Conservation (phyloP, 1,139 yeast species). For the Candida labiduridarum region DNA sequence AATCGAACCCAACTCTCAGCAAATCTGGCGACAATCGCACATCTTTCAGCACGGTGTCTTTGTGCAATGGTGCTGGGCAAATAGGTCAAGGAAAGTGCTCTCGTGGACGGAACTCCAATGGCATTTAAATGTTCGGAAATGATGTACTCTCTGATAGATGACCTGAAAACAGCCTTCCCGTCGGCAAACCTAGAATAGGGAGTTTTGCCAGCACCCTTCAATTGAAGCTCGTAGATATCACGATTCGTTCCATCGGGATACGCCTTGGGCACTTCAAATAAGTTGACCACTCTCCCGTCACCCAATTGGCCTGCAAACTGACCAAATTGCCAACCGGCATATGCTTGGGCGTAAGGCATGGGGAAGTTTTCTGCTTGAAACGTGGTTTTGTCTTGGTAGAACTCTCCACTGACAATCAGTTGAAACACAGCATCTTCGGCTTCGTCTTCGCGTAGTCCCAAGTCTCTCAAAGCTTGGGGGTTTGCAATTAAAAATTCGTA, state of each 20-base stretch:
- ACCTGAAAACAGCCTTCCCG: conserved; percentile 89
- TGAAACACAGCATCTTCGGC: conserved; percentile 47
- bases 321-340: conserved; percentile 97
- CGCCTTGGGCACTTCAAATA: conserved; percentile 63
- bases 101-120: conserved; percentile 82
- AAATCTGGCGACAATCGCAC: conserved; percentile 84
- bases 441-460: conserved; percentile 48
- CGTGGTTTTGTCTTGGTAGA: conserved; percentile 27
- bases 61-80: conserved; percentile 80
- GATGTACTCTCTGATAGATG: conserved; percentile 85
- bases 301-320: conserved; percentile 96
- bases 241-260: conserved; percentile 30
- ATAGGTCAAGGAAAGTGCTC: conserved; percentile 74
- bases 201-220: conserved; percentile 90
- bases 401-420: conserved; percentile 65
- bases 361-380: conserved; percentile 45
- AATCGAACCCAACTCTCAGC: conserved; percentile 86
- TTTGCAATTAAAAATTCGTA: conserved; percentile 63
- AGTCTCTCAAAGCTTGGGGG: conserved; percentile 58
- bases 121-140: conserved; percentile 82
- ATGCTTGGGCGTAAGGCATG: conserved; percentile 85
- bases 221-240: conserved; percentile 63
- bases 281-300: conserved; percentile 86
- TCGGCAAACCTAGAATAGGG: conserved; percentile 95
- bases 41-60: conserved; percentile 70